Evolutionary conservation across 2,329 filamentous ascomycete genomes (phyloP).

Genomic region (Phaeosphaeriaceae sp.): DNA sequence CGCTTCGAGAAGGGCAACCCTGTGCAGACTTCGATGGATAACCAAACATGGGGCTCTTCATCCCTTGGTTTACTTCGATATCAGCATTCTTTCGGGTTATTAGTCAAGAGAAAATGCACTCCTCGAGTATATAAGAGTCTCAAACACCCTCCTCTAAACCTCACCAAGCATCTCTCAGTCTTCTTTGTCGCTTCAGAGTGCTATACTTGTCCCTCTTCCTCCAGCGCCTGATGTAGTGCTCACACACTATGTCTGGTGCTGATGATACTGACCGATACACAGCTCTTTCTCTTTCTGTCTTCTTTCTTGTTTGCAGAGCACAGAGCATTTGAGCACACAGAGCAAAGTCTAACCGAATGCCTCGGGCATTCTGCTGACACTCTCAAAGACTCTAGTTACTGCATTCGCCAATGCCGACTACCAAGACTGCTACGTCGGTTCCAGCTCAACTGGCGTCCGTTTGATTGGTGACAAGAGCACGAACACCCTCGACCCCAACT

Average conservation of each 20-base stretch:
- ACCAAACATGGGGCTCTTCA: not conserved
- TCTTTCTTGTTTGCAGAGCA: conserved; percentile 2
- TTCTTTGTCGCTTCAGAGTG: conserved; percentile 2
- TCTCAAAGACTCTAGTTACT: not conserved
- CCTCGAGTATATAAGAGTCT: not conserved
- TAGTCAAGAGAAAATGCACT: not conserved
- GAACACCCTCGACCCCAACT: not conserved
- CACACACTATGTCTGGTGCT: not conserved
- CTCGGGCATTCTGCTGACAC: conserved; percentile 7
- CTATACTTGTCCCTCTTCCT: not conserved
- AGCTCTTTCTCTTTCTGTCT: not conserved
- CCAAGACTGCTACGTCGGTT: not conserved
- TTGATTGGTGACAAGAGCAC: not conserved
- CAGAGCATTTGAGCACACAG: conserved; percentile 7
- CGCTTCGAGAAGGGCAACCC: not conserved
- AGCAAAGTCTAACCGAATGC: conserved; percentile 5
- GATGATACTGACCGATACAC: not conserved
- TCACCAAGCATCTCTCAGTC: conserved; percentile 2
- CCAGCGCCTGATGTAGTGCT: not conserved
- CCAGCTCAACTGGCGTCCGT: not conserved
- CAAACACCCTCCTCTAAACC: not conserved
- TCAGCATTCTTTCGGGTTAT: not conserved
- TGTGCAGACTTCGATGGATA: not conserved
- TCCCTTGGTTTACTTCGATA: not conserved
- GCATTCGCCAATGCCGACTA: not conserved